Evolutionary conservation across 108 stramenopile genomes (phyloP), one percentile per base, ranked within the genome.

Genomic region (Schizochytrium sp.): DNA sequence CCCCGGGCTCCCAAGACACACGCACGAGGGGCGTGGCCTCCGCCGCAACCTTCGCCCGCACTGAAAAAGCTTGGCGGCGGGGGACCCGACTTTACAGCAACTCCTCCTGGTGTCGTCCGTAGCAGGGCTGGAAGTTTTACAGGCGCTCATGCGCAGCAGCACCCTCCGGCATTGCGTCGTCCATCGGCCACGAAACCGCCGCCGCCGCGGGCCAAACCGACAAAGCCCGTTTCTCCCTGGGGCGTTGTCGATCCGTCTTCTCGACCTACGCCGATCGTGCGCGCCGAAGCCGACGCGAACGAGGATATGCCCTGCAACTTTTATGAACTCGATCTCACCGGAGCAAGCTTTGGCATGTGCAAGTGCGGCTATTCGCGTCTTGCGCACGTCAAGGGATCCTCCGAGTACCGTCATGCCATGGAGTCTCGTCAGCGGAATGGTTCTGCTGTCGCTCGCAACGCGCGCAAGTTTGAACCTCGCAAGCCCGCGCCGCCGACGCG

Each of bases 311-410:
- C 76, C 6, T 83, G 76, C 76, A 34, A 12, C 45, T 83, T 21
- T 23, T 83, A 83, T 23, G 76, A 83, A 45, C 76, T 83, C 25
- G 76, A 83, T 23, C 45, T 83, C 12, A 83, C 76, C 45, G 76
- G 76, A 12, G 51, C 48, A 43, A 28, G 18, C 76, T 83, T 83
- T 83, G 76, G 76, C 51, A 53, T 83, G 76, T 83, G 76, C 76
- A 83, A 83, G 5, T 83, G 76, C 28, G 76, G 76, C 18, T 83
- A 53, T 45, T 53, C 48, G n/a, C 76, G 76, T 43, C 76, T 83
- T 12, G 76, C 76, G 48, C 76, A 83, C 28, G 51, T 83, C 48
- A 83, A 83, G 76, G 76, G 76, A 6, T 53, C 48, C 12, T 45
- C 76, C 19, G 76, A 83, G 76, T 53, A 83, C 76, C 76, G 76